These are phyloP conservation scores for Aspergillus pseudonomiae DNA, from an alignment of 2,329 filamentous ascomycete species.

Conservation along the genomic window DNA sequence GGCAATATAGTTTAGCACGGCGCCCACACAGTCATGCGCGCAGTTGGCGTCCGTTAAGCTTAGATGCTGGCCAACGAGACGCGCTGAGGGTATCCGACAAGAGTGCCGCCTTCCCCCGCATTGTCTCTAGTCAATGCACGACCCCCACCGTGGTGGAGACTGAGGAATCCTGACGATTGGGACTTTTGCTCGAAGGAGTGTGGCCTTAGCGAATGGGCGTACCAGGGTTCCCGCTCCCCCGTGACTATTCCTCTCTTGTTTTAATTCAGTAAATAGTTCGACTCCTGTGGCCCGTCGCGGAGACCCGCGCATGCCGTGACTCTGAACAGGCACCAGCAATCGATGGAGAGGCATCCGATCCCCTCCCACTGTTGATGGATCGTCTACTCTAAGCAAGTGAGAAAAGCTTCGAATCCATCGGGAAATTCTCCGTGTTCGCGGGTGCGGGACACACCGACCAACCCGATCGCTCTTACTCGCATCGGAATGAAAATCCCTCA, in stretches of 20 bases:
- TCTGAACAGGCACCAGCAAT: background rate
- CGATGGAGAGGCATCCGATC: background rate
- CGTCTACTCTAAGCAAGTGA: background rate
- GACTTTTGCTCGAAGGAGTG: background rate
- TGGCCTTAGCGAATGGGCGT: background rate
- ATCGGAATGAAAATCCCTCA: background rate
- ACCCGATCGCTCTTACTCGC: background rate
- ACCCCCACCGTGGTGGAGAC: background rate
- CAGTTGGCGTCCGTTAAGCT: background rate
- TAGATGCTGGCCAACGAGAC: background rate
- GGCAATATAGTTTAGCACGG: background rate
- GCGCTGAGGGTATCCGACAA: background rate
- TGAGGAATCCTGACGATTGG: background rate
- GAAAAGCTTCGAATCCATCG: background rate
- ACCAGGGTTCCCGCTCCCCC: background rate
- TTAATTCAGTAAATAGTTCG: background rate
- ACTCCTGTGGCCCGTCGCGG: background rate
- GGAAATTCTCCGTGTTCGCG: background rate
- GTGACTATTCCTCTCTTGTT: background rate
- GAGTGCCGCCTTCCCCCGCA: background rate
- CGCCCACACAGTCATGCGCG: background rate
- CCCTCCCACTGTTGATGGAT: background rate
- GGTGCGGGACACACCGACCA: background rate
- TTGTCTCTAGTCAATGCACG: slow-evolving; percentile 1
- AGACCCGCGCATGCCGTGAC: background rate